phyloP scores from a whole-genome alignment of 257 asterid species.

The Scutellaria minor region DNA sequence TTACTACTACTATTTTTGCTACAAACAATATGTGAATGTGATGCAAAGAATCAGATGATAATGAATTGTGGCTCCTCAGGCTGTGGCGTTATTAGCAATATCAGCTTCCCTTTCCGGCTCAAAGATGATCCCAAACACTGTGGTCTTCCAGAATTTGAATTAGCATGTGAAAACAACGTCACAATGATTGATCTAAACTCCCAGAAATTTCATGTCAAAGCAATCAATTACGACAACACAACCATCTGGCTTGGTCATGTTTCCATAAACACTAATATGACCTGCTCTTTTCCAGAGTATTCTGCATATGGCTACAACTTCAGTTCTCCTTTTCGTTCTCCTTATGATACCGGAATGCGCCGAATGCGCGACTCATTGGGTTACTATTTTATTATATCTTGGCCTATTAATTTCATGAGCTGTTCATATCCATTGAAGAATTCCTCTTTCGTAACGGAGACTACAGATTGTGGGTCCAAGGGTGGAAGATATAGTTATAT shows the following conservation, averaged over 20 bases:
- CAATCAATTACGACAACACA: no score
- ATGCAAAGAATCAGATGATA: no score
- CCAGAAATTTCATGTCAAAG: no score
- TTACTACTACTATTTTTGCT: no score
- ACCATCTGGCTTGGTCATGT: not conserved
- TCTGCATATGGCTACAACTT: not conserved
- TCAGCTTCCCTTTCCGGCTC: conserved; percentile 35
- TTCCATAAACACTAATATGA: not conserved
- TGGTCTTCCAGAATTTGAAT: conserved; percentile 42
- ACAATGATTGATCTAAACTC: conserved; percentile 26
- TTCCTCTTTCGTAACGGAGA: not conserved
- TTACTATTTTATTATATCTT: no score
- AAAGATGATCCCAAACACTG: conserved; percentile 47
- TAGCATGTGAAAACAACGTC: conserved; percentile 39
- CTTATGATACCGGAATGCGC: no score
- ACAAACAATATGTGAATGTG: no score
- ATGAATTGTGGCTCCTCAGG: no score
- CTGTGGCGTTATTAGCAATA: no score
- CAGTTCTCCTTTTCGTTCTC: no score
- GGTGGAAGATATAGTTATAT: not conserved
- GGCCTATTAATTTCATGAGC: not conserved
- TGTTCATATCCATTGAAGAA: not conserved
- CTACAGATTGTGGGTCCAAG: not conserved
- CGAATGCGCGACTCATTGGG: no score
- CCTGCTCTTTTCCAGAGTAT: conserved; percentile 1